Conservation (phyloP, 2,329 filamentous ascomycete species). For the Pseudogymnoascus sp. region DNA sequence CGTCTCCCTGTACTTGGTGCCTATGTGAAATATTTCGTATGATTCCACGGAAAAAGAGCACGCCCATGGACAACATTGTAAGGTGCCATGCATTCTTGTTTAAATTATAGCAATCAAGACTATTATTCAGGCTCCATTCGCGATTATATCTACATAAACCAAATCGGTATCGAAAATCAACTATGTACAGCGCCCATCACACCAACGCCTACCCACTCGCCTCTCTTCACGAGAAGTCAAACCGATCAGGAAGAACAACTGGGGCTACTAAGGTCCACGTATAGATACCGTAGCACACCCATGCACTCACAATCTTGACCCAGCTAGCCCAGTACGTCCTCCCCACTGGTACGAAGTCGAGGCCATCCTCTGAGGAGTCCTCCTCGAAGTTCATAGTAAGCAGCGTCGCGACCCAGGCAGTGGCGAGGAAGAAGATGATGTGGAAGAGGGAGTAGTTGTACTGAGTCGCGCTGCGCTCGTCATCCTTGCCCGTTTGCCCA, state of each 20-base stretch:
- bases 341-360: slow-evolving; percentile 87
- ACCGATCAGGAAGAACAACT: slow-evolving; percentile 75
- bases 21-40: not conserved
- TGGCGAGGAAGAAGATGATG: slow-evolving; percentile 93
- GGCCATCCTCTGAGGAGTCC: slow-evolving; percentile 52
- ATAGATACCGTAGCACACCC: slow-evolving; percentile 94
- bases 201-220: not conserved
- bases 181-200: slow-evolving; percentile 5
- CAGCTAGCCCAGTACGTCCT: slow-evolving; percentile 95
- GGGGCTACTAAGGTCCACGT: slow-evolving; percentile 88
- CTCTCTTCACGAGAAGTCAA: slow-evolving; percentile 49
- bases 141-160: not conserved
- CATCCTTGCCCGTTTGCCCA: slow-evolving; percentile 61
- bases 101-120: not conserved
- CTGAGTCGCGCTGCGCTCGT: slow-evolving; percentile 82
- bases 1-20: not conserved
- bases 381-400: slow-evolving; percentile 72
- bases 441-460: slow-evolving; percentile 97
- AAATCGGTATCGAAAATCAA: not conserved
- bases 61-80: not conserved
- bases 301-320: slow-evolving; percentile 97
- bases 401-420: slow-evolving; percentile 89
- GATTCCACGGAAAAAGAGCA: not conserved
- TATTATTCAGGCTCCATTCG: not conserved
- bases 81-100: not conserved